These are phyloP conservation scores for Quercus glauca DNA, from an alignment of 306 rosid species.

Conservation along the genomic window DNA sequence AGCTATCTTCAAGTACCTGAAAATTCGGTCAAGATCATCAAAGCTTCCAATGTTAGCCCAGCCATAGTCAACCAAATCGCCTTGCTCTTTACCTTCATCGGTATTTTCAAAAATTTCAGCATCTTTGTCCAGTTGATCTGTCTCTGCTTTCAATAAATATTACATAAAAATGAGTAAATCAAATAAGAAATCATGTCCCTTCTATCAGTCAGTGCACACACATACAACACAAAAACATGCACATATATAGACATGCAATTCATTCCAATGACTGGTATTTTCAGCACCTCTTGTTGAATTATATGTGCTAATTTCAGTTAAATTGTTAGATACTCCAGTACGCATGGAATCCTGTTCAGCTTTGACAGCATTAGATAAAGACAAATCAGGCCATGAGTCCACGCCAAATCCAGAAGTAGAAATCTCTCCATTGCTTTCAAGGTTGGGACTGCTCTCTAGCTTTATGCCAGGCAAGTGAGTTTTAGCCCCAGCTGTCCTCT, in stretches of 20 bases:
- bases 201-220: conserved; percentile 5
- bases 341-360: conserved; percentile 45
- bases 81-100: conserved; percentile 66
- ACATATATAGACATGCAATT: conserved; percentile 13
- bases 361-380: conserved; percentile 48
- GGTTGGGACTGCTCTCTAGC: conserved; percentile 46
- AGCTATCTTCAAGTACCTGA: conserved; percentile 62
- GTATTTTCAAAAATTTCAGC: conserved; percentile 47
- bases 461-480: conserved; percentile 39
- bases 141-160: conserved; percentile 50
- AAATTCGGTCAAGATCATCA: conserved; percentile 84
- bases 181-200: conserved; percentile 17
- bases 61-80: conserved; percentile 75
- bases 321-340: conserved; percentile 39
- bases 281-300: conserved; percentile 44
- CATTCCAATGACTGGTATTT: conserved; percentile 22
- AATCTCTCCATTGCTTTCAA: conserved; percentile 33
- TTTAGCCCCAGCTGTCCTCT: conserved; percentile 46
- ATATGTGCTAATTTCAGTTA: conserved; percentile 40
- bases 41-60: conserved; percentile 94
- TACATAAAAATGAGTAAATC: conserved; percentile 19
- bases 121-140: conserved; percentile 45
- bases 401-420: conserved; percentile 47
- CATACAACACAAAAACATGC: conserved; percentile 17
- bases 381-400: conserved; percentile 54